Conservation (phyloP, 768 basidiomycete species). For the Suillus fuscotomentosus region DNA sequence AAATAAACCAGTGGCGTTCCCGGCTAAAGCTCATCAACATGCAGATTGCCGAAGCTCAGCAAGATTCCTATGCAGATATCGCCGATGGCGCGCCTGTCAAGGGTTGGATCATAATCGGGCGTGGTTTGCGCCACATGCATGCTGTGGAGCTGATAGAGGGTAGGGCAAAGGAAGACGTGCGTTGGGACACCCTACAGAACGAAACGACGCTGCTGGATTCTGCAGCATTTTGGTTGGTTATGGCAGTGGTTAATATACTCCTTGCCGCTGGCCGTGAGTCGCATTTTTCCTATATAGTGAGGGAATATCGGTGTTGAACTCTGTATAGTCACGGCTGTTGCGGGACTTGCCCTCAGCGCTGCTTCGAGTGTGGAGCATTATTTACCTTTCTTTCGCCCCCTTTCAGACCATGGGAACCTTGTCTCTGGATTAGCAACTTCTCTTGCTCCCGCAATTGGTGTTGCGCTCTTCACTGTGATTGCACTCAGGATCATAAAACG, state of each 20-base stretch:
- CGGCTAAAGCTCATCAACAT: conserved; percentile 69
- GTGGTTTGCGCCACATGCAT: conserved; percentile 61
- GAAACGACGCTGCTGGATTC: conserved; percentile 46
- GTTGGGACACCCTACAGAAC: conserved; percentile 75
- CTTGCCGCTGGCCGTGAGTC: conserved; percentile 63
- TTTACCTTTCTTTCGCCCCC: conserved; percentile 57
- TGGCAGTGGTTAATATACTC: conserved; percentile 46
- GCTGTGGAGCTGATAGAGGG: conserved; percentile 73
- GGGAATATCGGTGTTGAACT: conserved; percentile 7
- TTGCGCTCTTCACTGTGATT: conserved; percentile 54
- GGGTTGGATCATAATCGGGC: conserved; percentile 78
- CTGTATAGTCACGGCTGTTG: conserved; percentile 62
- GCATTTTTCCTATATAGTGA: not conserved
- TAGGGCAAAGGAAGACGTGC: conserved; percentile 77
- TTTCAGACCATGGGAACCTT: conserved; percentile 48
- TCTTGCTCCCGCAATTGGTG: conserved; percentile 64
- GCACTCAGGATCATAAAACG: conserved; percentile 54
- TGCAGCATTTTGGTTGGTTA: conserved; percentile 56
- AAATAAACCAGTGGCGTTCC: conserved; percentile 70
- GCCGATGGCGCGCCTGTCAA: conserved; percentile 67
- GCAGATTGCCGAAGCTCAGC: conserved; percentile 70
- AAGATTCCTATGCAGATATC: conserved; percentile 66
- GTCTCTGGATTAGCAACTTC: conserved; percentile 65
- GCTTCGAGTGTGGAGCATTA: conserved; percentile 75
- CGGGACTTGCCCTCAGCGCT: conserved; percentile 63